Conservation (phyloP, 768 basidiomycete species). For the Podaxis sp. region DNA sequence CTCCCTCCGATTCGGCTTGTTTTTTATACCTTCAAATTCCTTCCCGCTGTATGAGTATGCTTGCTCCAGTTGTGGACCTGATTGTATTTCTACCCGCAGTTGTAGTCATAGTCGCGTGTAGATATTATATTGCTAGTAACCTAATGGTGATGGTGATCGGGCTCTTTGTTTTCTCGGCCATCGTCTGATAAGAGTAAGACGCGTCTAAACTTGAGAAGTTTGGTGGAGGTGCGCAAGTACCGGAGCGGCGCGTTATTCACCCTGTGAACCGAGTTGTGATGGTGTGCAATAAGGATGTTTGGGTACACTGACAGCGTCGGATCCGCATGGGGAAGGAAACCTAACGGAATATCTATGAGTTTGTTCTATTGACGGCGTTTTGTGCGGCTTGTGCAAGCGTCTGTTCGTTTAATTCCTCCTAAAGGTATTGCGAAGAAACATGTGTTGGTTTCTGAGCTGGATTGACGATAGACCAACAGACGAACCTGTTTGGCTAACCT, state of each 20-base stretch:
- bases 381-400: conserved; percentile 6
- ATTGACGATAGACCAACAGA: neutral
- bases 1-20: no score
- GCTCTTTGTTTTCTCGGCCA: no score
- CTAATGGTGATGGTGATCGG: no score
- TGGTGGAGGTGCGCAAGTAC: no score
- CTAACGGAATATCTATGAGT: neutral
- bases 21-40: no score
- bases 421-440: neutral
- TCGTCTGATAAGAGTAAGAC: no score
- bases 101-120: neutral
- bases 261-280: neutral
- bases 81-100: neutral
- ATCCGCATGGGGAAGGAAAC: neutral
- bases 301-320: neutral
- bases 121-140: no score
- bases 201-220: no score
- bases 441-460: neutral
- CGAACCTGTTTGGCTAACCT: neutral
- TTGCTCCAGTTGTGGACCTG: neutral
- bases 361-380: conserved; percentile 1
- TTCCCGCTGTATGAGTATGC: no score
- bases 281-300: neutral
- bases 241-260: neutral
- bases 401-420: conserved; percentile 9